These are phyloP conservation scores for Leccinum griseonigrum DNA, from an alignment of 1,284 basidiomycete species.

Conservation along the genomic window DNA sequence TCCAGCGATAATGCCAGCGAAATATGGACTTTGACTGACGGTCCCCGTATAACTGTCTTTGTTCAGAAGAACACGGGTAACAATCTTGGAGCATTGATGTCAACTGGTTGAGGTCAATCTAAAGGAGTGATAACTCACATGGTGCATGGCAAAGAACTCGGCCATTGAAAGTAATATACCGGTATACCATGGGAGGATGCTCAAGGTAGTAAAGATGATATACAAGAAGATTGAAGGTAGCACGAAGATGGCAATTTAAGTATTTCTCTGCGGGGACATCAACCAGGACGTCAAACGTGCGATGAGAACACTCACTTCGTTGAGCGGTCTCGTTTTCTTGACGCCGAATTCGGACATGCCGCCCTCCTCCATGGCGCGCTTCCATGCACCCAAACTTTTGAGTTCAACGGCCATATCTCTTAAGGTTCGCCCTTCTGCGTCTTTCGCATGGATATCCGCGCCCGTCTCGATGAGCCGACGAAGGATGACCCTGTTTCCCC, in stretches of 20 bases:
- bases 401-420: slow-evolving; percentile 94
- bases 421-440: slow-evolving; percentile 84
- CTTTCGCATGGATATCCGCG: slow-evolving; percentile 79
- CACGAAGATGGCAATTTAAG: slow-evolving; percentile 77
- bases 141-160: slow-evolving; percentile 90
- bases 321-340: slow-evolving; percentile 64
- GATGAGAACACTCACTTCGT: slow-evolving; percentile 48
- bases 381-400: slow-evolving; percentile 87
- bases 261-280: slow-evolving; percentile 58
- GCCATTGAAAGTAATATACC: slow-evolving; percentile 80
- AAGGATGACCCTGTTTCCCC: slow-evolving; percentile 88
- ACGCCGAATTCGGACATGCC: slow-evolving; percentile 76
- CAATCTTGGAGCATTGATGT: slow-evolving; percentile 48
- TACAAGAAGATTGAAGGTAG: slow-evolving; percentile 75
- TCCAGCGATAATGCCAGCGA: slow-evolving; percentile 84
- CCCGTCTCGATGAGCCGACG: slow-evolving; percentile 83
- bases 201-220: slow-evolving; percentile 80
- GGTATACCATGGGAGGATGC: slow-evolving; percentile 86
- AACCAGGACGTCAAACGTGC: neutral
- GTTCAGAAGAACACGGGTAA: slow-evolving; percentile 81
- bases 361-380: slow-evolving; percentile 84
- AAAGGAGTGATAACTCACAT: slow-evolving; percentile 52
- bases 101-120: neutral
- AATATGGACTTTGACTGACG: slow-evolving; percentile 83
- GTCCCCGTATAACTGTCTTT: slow-evolving; percentile 75